phyloP scores from a whole-genome alignment of 1,284 basidiomycete species.

The Quambalaria eucalypti region DNA sequence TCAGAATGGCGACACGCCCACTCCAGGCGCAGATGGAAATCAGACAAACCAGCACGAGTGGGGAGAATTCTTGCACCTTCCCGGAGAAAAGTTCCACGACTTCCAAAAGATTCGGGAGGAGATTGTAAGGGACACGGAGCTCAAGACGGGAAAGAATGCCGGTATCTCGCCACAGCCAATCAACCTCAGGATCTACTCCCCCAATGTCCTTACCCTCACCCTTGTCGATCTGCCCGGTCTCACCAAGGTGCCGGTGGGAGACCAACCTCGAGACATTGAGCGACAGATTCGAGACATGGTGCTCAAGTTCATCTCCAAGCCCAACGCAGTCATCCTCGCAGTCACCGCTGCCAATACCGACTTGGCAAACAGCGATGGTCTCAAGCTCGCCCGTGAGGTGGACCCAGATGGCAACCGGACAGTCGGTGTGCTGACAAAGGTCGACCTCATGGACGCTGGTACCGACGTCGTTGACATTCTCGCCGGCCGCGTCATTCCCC shows the following conservation, averaged over 20 bases:
- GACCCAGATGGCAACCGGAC: conserved; percentile 91
- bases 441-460: conserved; percentile 93
- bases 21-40: conserved; percentile 48
- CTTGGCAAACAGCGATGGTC: conserved; percentile 93
- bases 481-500: conserved; percentile 84
- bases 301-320: conserved; percentile 86
- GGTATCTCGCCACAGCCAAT: conserved; percentile 81
- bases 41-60: conserved; percentile 86
- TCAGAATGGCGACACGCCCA: conserved; percentile 1
- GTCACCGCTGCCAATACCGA: conserved; percentile 94
- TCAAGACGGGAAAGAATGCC: conserved; percentile 90
- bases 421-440: conserved; percentile 94
- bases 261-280: conserved; percentile 95
- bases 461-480: conserved; percentile 98
- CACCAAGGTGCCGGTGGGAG: conserved; percentile 87
- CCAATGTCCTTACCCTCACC: conserved; percentile 90
- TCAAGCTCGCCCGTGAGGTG: conserved; percentile 91
- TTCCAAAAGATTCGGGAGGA: conserved; percentile 93
- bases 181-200: conserved; percentile 92
- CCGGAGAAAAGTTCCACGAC: conserved; percentile 93
- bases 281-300: conserved; percentile 96
- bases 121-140: conserved; percentile 91
- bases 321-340: conserved; percentile 72
- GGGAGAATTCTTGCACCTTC: conserved; percentile 88
- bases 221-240: conserved; percentile 93